Conservation (phyloP, 805 yeast genomes). For the Lachancea lanzarotensis region DNA sequence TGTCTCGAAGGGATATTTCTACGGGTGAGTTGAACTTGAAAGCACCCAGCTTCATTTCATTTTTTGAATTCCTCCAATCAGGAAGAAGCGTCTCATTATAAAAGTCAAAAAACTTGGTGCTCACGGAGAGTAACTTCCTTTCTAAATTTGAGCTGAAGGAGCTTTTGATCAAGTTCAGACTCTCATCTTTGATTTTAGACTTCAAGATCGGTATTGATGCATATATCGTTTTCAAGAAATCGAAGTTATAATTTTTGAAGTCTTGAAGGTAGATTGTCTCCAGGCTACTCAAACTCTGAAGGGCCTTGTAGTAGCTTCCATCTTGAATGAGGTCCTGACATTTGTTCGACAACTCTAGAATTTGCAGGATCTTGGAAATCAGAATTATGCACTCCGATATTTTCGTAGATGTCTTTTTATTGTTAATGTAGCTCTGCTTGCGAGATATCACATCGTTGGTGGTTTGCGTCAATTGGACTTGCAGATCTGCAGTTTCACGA, state of each 20-base stretch:
- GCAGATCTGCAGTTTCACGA: conserved; percentile 49
- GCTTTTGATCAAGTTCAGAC: conserved; percentile 56
- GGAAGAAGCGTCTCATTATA: conserved; percentile 54
- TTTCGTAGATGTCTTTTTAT: conserved; percentile 58
- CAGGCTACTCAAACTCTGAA: conserved; percentile 73
- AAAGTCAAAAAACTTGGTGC: conserved; percentile 38
- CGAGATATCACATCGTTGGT: conserved; percentile 58
- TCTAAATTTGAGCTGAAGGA: conserved; percentile 60
- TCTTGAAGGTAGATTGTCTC: conserved; percentile 62
- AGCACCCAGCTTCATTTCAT: conserved; percentile 38
- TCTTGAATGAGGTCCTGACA: conserved; percentile 73
- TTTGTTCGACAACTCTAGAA: conserved; percentile 77
- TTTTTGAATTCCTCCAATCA: conserved; percentile 57
- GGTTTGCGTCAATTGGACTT: conserved; percentile 51
- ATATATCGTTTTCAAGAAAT: conserved; percentile 60
- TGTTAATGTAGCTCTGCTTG: conserved; percentile 52
- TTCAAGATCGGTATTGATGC: conserved; percentile 72
- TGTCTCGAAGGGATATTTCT: conserved; percentile 67
- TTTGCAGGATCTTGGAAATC: conserved; percentile 67
- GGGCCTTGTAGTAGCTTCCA: conserved; percentile 75
- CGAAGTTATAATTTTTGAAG: conserved; percentile 59
- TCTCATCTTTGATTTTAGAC: conserved; percentile 65
- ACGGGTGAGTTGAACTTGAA: conserved; percentile 79
- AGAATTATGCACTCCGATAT: conserved; percentile 66
- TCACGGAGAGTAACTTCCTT: conserved; percentile 44